These are phyloP conservation scores for Bipolaris victoriae DNA, from an alignment of 2,329 filamentous ascomycete genomes.

Conservation along the genomic window DNA sequence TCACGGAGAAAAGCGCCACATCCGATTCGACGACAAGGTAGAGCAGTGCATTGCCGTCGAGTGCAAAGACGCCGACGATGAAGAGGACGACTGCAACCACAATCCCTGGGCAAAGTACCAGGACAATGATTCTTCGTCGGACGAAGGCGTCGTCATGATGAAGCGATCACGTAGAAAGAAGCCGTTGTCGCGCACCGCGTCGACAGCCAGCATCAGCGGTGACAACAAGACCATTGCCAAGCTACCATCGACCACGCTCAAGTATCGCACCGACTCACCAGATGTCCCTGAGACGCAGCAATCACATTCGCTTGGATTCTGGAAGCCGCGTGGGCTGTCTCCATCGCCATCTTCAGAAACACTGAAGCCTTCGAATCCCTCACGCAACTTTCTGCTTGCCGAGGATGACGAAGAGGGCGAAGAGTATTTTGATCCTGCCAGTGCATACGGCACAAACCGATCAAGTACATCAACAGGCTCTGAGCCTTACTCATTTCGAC, in stretches of 20 bases:
- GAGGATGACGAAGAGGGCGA: constrained; percentile 59
- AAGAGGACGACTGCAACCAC: constrained; percentile 56
- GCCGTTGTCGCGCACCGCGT: constrained; percentile 61
- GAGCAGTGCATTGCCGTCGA: constrained; percentile 96
- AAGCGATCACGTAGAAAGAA: constrained; percentile 62
- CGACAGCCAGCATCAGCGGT: constrained; percentile 60
- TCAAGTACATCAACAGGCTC: constrained; percentile 46
- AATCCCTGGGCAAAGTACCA: constrained; percentile 49
- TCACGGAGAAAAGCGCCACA: constrained; percentile 74
- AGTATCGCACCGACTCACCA: constrained; percentile 78
- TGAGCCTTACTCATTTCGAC: constrained; percentile 28
- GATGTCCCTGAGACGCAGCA: constrained; percentile 65
- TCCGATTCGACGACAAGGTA: constrained; percentile 96
- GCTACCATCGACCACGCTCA: constrained; percentile 84
- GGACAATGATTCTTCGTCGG: constrained; percentile 64
- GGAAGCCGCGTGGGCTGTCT: constrained; percentile 59
- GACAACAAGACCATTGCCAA: constrained; percentile 88
- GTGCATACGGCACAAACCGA: constrained; percentile 44
- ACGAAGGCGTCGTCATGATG: constrained; percentile 84
- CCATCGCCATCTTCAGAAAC: constrained; percentile 86
- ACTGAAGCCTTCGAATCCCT: constrained; percentile 71
- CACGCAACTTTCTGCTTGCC: constrained; percentile 68
- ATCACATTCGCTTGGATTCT: constrained; percentile 52
- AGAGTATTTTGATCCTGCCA: constrained; percentile 53
- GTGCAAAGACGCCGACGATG: constrained; percentile 77